Evolutionary conservation across 2,329 filamentous ascomycete species (phyloP).

Genomic region (Paracoccidioides brasiliensis): DNA sequence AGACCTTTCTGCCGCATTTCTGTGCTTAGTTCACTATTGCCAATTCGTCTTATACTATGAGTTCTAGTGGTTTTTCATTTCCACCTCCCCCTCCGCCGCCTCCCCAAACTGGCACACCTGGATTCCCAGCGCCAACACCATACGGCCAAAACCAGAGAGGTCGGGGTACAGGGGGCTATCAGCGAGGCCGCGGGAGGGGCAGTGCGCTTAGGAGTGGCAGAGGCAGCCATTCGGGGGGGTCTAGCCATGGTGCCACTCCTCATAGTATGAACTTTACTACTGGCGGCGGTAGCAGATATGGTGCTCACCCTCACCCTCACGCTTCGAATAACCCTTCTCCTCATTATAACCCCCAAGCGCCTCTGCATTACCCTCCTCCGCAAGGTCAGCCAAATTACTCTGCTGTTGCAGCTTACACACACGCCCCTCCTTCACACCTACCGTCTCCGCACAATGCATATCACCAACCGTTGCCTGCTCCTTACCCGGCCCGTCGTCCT

Average conservation of each 20-base stretch:
- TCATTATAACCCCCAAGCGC: slow-evolving; percentile 10
- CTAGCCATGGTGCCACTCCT: slow-evolving; percentile 12
- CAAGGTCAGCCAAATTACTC: slow-evolving; percentile 4
- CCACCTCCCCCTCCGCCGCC: slow-evolving; percentile 35
- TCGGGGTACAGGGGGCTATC: slow-evolving; percentile 3
- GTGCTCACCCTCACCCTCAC: slow-evolving; percentile 5
- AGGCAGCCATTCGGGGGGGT: slow-evolving; percentile 16
- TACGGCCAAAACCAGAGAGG: slow-evolving; percentile 20
- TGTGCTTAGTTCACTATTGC: neutral
- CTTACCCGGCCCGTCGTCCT: slow-evolving; percentile 17
- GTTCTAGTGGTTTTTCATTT: slow-evolving; percentile 33
- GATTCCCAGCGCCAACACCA: slow-evolving; percentile 13
- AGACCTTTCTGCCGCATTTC: neutral
- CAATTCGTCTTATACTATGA: slow-evolving; percentile 18
- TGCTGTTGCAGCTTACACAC: neutral
- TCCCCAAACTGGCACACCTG: slow-evolving; percentile 13
- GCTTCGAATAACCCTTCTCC: slow-evolving; percentile 5
- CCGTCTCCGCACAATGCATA: slow-evolving; percentile 13
- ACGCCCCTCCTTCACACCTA: slow-evolving; percentile 10
- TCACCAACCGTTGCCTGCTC: slow-evolving; percentile 7
- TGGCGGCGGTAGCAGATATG: slow-evolving; percentile 8
- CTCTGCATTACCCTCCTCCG: slow-evolving; percentile 6
- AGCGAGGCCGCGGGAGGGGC: slow-evolving; percentile 15
- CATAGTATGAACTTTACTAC: slow-evolving; percentile 15
- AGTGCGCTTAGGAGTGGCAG: slow-evolving; percentile 21